Evolutionary conservation across 768 basidiomycete species (phyloP).

Genomic region (Tubosaeta sp.): DNA sequence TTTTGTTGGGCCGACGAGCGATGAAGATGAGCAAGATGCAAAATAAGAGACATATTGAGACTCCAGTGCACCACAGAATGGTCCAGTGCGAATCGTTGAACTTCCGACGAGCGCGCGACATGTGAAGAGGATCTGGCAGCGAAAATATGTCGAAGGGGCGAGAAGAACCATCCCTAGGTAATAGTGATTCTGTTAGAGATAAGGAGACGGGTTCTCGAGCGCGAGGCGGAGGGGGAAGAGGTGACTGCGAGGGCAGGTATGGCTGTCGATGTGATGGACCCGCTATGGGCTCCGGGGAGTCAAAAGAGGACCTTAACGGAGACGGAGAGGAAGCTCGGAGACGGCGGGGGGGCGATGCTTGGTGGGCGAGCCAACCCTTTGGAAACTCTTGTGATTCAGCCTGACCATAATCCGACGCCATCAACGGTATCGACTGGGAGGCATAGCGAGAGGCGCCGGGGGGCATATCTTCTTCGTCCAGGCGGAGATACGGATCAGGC

Average conservation of each 20-base stretch:
- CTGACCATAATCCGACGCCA: constrained; percentile 31
- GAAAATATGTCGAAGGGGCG: constrained; percentile 69
- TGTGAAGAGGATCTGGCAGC: constrained; percentile 70
- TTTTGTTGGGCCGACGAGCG: constrained; percentile 37
- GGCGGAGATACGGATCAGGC: constrained; percentile 66
- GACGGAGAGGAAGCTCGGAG: constrained; percentile 42
- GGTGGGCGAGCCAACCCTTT: constrained; percentile 69
- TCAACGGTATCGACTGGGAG: constrained; percentile 35
- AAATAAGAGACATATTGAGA: constrained; percentile 58
- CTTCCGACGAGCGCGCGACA: constrained; percentile 60
- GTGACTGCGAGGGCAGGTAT: constrained; percentile 37
- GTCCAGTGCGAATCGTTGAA: constrained; percentile 76
- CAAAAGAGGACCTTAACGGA: constrained; percentile 30
- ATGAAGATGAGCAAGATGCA: constrained; percentile 64
- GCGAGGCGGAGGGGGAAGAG: constrained; percentile 39
- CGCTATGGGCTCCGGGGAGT: constrained; percentile 32
- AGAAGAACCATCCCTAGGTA: constrained; percentile 66
- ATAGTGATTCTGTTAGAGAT: constrained; percentile 73
- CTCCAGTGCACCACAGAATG: constrained; percentile 55
- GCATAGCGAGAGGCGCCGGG: constrained; percentile 34
- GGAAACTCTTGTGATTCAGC: constrained; percentile 41
- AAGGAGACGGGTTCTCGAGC: constrained; percentile 48
- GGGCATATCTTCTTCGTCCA: constrained; percentile 63
- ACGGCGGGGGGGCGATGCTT: constrained; percentile 56
- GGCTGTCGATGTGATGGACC: constrained; percentile 27